A percentile compares a stretch with the other conserved stretches of the same genome.
Conservation (phyloP, 495 filamentous ascomycete genomes). For the Darksidea phi region DNA sequence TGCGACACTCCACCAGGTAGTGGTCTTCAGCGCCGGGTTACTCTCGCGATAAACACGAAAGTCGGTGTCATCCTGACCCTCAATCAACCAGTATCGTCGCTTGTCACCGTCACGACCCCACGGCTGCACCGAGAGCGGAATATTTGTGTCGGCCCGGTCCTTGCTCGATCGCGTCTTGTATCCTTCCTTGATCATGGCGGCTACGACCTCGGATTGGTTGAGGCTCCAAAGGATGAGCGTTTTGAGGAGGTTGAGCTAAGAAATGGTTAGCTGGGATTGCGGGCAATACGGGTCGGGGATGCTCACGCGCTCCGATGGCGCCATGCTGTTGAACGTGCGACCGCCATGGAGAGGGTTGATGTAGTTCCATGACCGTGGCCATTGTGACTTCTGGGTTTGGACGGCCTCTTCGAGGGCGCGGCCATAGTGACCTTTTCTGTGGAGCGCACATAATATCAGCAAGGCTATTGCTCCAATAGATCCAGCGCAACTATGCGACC, state of each 20-base stretch:
- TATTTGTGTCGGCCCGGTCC: conserved; percentile 82
- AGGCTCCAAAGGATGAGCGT: conserved; percentile 85
- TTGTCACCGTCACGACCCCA: conserved; percentile 93
- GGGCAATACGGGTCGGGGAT: background rate
- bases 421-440: conserved; percentile 78
- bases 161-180: conserved; percentile 82
- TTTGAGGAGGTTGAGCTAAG: conserved; percentile 73
- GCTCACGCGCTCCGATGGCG: conserved; percentile 73
- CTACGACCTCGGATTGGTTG: conserved; percentile 82
- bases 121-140: conserved; percentile 86
- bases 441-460: conserved; percentile 25
- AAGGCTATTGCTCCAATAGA: background rate
- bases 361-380: conserved; percentile 82
- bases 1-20: conserved; percentile 90
- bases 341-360: conserved; percentile 80
- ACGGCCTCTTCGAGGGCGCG: conserved; percentile 94
- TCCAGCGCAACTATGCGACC: conserved; percentile 20
- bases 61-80: conserved; percentile 88
- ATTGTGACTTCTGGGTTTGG: conserved; percentile 78
- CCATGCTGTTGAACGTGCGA: conserved; percentile 75
- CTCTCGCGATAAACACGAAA: conserved; percentile 96
- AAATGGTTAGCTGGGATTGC: conserved; percentile 23
- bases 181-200: conserved; percentile 73
- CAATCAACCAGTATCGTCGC: conserved; percentile 87
- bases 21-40: conserved; percentile 71